Evolutionary conservation across 1,284 basidiomycete genomes (phyloP), one percentile per base, ranked within the genome.

Genomic region (Caloboletus inedulis): DNA sequence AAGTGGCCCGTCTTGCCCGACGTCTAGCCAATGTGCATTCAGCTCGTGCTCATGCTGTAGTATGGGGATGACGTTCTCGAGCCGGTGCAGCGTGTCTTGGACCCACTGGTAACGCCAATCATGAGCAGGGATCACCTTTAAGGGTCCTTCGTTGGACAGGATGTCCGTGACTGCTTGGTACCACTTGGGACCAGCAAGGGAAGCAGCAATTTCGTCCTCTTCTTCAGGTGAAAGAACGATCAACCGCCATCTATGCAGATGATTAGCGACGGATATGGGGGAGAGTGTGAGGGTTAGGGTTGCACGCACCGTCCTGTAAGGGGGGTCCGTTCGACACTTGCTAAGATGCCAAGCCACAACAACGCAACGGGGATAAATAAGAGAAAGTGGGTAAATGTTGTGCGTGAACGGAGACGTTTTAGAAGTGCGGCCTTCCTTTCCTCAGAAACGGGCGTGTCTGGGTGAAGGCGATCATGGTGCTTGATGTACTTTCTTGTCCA

Each of bases 21-120:
- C 69, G 44, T 80, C 75, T 37, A 79, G 65, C 85, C 85, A 89
- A 49, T 78, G 71, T 13, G 78, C 71, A 54, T 77, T 76, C 40
- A 79, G 60, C 47, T 80, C 73, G 13, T 72, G 71, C 62, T 89
- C 86, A 30, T 73, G 68, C 13, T 80, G 78, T 12, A 91, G 72
- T n/a, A 81, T 65, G 3, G 86, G 87, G 30, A 91, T 81, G 37
- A 77, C 84, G 16, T 68, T 59, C 70, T 94, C 92, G 9, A 96
- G 78, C 43, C 76, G 75, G 14, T 88, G 83, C 14, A 95, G 74
- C 1, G 88, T 91, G 33, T 81, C 75, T 53, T 80, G 78, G 14
- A 94, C 91, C 91, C 92, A 94, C 33, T 72, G 64, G 66, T 89
- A 87, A 53, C 93, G 81, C 93, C 93, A 95, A 70, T 96, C 92